A percentile compares a stretch with the other conserved stretches of the same genome.
These are phyloP conservation scores for Xylariaceae sp. DNA, from an alignment of 2,329 filamentous ascomycete genomes.

Conservation along the genomic window DNA sequence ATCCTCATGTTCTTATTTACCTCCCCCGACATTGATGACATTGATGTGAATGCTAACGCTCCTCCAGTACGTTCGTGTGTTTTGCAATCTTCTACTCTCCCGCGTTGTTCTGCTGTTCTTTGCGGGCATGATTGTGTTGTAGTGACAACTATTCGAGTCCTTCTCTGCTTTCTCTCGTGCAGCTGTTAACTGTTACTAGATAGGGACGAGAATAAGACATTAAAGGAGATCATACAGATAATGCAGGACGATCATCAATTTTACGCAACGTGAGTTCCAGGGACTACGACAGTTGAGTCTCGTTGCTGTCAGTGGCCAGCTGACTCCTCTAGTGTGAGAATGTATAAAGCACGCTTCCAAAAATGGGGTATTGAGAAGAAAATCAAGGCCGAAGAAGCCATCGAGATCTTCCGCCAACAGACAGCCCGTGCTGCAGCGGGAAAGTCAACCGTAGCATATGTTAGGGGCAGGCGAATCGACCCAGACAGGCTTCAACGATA, in stretches of 20 bases:
- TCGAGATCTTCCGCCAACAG: conserved; percentile 38
- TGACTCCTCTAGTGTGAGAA: conserved; percentile 30
- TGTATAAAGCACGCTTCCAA: conserved; percentile 38
- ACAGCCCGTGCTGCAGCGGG: conserved; percentile 34
- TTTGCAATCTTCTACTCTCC: not conserved
- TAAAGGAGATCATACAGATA: conserved; percentile 35
- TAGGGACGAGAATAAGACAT: conserved; percentile 35
- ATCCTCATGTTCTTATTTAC: not conserved
- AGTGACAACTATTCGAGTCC: not conserved
- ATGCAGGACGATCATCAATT: conserved; percentile 52
- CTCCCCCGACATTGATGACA: not conserved
- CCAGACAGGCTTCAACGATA: conserved; percentile 36
- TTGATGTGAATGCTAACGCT: conserved; percentile 5
- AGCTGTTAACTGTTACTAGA: conserved; percentile 18
- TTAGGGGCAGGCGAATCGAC: conserved; percentile 33
- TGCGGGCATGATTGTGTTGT: not conserved
- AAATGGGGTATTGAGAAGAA: conserved; percentile 39
- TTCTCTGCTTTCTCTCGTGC: conserved; percentile 3
- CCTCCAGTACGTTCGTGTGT: conserved; percentile 12
- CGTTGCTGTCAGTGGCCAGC: conserved; percentile 4
- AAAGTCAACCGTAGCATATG: conserved; percentile 34
- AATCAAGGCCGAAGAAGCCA: conserved; percentile 36
- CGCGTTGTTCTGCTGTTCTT: not conserved
- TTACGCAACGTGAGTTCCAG: conserved; percentile 43
- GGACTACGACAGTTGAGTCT: not conserved